phyloP scores from a whole-genome alignment of 2,329 filamentous ascomycete genomes.

The Cercospora sp. region DNA sequence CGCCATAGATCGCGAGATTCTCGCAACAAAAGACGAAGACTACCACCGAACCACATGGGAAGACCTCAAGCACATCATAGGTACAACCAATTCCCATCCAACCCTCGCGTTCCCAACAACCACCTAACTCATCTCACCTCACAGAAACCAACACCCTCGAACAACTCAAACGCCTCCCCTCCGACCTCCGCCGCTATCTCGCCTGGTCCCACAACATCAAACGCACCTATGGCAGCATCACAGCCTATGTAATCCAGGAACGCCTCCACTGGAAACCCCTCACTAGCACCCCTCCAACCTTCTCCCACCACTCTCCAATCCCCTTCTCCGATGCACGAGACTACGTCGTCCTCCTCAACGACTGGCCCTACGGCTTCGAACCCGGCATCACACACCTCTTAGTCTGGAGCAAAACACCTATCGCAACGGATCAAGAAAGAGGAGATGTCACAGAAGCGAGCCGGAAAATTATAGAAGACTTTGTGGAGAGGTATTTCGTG shows the following conservation, averaged over 20 bases:
- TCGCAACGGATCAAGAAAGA: slow-evolving; percentile 47
- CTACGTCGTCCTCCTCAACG: slow-evolving; percentile 60
- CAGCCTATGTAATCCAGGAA: slow-evolving; percentile 56
- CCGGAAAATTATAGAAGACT: slow-evolving; percentile 50
- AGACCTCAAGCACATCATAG: slow-evolving; percentile 54
- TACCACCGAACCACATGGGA: slow-evolving; percentile 55
- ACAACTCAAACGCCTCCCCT: slow-evolving; percentile 59
- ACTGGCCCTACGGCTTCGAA: slow-evolving; percentile 63
- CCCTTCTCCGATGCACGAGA: slow-evolving; percentile 58
- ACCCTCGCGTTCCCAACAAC: background rate
- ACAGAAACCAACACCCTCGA: slow-evolving; percentile 54
- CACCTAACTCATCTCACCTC: background rate
- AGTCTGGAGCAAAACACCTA: slow-evolving; percentile 58
- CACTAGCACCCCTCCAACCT: slow-evolving; percentile 34
- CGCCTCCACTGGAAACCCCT: slow-evolving; percentile 55
- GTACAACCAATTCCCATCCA: slow-evolving; percentile 35
- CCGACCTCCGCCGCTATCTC: slow-evolving; percentile 60
- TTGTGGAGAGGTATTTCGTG: slow-evolving; percentile 54
- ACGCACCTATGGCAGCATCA: slow-evolving; percentile 56
- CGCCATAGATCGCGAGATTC: slow-evolving; percentile 50
- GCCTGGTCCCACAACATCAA: slow-evolving; percentile 59
- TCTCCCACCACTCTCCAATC: slow-evolving; percentile 47
- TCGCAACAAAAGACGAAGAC: slow-evolving; percentile 55
- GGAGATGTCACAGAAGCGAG: slow-evolving; percentile 55
- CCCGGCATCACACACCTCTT: slow-evolving; percentile 57